Evolutionary conservation across 139 green algal species (phyloP).

Genomic region (Desmodesmus armatus): DNA sequence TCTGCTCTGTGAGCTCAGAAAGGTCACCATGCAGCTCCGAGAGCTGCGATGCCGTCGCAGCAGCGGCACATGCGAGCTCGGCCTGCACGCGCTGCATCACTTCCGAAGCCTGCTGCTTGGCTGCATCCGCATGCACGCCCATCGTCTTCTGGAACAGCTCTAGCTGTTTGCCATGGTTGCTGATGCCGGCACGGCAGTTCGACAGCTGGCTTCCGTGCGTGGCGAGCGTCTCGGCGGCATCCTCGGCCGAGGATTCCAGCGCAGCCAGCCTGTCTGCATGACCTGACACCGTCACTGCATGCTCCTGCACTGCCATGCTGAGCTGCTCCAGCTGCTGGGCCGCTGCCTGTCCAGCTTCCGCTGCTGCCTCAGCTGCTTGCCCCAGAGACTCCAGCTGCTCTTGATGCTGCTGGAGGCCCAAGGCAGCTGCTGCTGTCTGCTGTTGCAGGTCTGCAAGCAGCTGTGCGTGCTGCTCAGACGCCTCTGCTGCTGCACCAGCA

Average conservation of each 20-base stretch:
- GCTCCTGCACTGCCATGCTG: neutral
- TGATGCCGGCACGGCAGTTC: neutral
- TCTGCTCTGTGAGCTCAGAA: neutral
- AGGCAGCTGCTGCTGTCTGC: neutral
- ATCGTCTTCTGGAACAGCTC: slow-evolving; percentile 22
- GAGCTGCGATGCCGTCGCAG: neutral
- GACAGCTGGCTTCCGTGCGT: neutral
- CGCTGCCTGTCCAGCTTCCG: neutral
- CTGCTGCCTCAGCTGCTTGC: slow-evolving; percentile 8
- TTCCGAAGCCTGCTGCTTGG: slow-evolving; percentile 16
- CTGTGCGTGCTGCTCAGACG: neutral
- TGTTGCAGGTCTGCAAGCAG: slow-evolving; percentile 14
- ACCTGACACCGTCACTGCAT: neutral
- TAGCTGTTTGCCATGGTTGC: slow-evolving; percentile 24
- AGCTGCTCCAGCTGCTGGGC: neutral
- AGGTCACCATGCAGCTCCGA: neutral
- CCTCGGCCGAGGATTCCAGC: slow-evolving; percentile 4
- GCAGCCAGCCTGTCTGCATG: slow-evolving; percentile 9
- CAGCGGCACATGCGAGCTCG: neutral
- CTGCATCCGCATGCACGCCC: slow-evolving; percentile 1
- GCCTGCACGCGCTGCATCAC: slow-evolving; percentile 3
- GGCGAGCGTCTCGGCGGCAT: slow-evolving; percentile 6
- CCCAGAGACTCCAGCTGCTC: slow-evolving; percentile 5
- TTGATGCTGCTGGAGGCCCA: slow-evolving; percentile 3
- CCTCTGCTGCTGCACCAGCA: neutral